Percentiles rank a stretch among this genome's conserved stretches.
These are phyloP conservation scores for Trichoderma asperelloides DNA, from an alignment of 495 filamentous ascomycete genomes.

Conservation along the genomic window DNA sequence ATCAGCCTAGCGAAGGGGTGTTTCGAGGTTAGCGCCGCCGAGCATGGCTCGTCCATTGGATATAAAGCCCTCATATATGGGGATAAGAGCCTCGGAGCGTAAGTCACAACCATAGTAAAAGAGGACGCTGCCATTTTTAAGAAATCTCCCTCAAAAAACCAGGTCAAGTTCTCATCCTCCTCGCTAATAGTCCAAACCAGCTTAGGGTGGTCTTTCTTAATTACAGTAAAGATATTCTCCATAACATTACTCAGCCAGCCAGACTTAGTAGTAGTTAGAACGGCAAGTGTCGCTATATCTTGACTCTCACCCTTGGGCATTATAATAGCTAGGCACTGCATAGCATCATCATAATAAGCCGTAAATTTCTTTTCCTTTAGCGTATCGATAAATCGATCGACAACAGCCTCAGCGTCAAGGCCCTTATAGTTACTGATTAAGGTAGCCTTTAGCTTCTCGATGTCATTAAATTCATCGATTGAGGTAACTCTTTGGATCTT, in stretches of 20 bases:
- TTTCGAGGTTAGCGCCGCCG: slow-evolving; percentile 82
- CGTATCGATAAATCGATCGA: slow-evolving; percentile 76
- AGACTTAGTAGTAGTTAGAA: slow-evolving; percentile 92
- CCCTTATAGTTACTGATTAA: slow-evolving; percentile 80
- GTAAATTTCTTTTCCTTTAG: slow-evolving; percentile 73
- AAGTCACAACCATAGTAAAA: slow-evolving; percentile 96
- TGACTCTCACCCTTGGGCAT: slow-evolving; percentile 52
- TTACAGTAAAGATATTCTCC: slow-evolving; percentile 87
- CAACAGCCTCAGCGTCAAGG: slow-evolving; percentile 73
- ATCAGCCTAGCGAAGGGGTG: slow-evolving; percentile 69
- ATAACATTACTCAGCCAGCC: slow-evolving; percentile 94
- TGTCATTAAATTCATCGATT: slow-evolving; percentile 69
- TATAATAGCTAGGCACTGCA: slow-evolving; percentile 89
- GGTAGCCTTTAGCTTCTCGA: slow-evolving; percentile 69
- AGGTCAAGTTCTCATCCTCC: slow-evolving; percentile 93
- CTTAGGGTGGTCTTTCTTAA: slow-evolving; percentile 87
- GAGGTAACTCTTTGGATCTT: slow-evolving; percentile 71
- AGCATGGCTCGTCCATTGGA: slow-evolving; percentile 80
- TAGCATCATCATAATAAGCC: slow-evolving; percentile 88
- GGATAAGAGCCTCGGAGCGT: slow-evolving; percentile 92
- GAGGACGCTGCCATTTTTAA: slow-evolving; percentile 75
- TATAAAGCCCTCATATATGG: slow-evolving; percentile 79
- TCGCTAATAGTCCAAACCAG: slow-evolving; percentile 93
- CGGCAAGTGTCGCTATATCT: slow-evolving; percentile 67
- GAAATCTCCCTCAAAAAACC: slow-evolving; percentile 97